Conservation (phyloP, 2,329 filamentous ascomycete genomes). For the Ceratocystis albifundus region DNA sequence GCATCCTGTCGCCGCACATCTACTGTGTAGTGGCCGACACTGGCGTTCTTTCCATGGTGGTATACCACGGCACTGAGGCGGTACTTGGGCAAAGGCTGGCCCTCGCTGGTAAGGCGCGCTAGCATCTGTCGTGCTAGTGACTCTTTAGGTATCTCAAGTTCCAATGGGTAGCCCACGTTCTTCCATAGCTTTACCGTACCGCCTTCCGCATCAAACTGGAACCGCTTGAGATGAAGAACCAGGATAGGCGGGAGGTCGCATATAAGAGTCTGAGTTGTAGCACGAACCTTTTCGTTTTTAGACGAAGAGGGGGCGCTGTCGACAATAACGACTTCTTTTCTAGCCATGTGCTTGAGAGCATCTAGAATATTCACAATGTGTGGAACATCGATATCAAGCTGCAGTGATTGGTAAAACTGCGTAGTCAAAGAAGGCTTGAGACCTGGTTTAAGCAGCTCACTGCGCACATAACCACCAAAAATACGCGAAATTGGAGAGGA, state of each 20-base stretch:
- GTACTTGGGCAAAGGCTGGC: slow-evolving; percentile 66
- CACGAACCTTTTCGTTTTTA: slow-evolving; percentile 54
- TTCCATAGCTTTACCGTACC: slow-evolving; percentile 98
- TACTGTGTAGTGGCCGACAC: slow-evolving; percentile 94
- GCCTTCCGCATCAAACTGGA: slow-evolving; percentile 81
- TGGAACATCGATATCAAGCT: slow-evolving; percentile 82
- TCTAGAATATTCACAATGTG: slow-evolving; percentile 86
- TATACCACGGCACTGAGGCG: slow-evolving; percentile 84
- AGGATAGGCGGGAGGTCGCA: slow-evolving; percentile 83
- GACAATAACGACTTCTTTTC: slow-evolving; percentile 71
- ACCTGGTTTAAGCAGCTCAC: slow-evolving; percentile 76
- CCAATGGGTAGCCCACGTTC: slow-evolving; percentile 87
- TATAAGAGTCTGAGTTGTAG: slow-evolving; percentile 91
- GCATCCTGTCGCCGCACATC: slow-evolving; percentile 89
- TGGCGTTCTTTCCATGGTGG: slow-evolving; percentile 94
- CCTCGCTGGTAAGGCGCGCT: slow-evolving; percentile 51
- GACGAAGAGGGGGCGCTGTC: slow-evolving; percentile 45
- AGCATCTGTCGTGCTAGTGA: slow-evolving; percentile 69
- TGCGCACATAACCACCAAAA: slow-evolving; percentile 82
- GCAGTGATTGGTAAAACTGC: slow-evolving; percentile 86
- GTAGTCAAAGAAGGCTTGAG: slow-evolving; percentile 83
- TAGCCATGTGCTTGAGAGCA: slow-evolving; percentile 73
- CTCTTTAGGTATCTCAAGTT: slow-evolving; percentile 86
- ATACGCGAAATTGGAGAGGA: slow-evolving; percentile 86
- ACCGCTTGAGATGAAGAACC: slow-evolving; percentile 91